phyloP scores from a whole-genome alignment of 768 basidiomycete species.

The Cystobasidium tubakii region DNA sequence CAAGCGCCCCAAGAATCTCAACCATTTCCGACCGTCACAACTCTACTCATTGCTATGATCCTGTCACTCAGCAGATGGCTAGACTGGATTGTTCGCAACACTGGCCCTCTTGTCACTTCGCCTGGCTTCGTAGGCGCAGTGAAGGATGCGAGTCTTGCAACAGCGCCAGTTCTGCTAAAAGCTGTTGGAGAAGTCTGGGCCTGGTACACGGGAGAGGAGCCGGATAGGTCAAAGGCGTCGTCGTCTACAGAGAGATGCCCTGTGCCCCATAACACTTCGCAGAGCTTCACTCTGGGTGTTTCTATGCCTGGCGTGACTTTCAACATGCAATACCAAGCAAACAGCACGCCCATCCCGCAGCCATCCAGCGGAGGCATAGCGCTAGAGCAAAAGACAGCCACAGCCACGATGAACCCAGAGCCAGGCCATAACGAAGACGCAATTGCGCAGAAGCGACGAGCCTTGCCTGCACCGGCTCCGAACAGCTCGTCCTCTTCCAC shows the following conservation, averaged over 20 bases:
- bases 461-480: neutral
- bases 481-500: neutral
- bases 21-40: neutral
- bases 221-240: neutral
- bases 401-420: too few relatives aligned
- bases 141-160: neutral
- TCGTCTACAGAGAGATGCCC: neutral
- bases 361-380: neutral
- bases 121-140: neutral
- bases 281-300: neutral
- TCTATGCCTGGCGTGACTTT: neutral
- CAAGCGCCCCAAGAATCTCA: neutral
- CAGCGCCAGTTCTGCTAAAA: neutral
- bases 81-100: neutral
- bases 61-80: neutral
- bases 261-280: conserved; percentile 4
- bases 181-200: neutral
- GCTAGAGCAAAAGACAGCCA: too few relatives aligned
- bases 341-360: neutral
- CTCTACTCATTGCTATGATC: neutral
- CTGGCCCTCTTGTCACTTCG: neutral
- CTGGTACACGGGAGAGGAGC: neutral
- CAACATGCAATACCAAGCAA: neutral
- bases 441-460: neutral
- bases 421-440: too few relatives aligned